Conservation (phyloP, 805 yeast genomes). For the Suhomyces sp. region DNA sequence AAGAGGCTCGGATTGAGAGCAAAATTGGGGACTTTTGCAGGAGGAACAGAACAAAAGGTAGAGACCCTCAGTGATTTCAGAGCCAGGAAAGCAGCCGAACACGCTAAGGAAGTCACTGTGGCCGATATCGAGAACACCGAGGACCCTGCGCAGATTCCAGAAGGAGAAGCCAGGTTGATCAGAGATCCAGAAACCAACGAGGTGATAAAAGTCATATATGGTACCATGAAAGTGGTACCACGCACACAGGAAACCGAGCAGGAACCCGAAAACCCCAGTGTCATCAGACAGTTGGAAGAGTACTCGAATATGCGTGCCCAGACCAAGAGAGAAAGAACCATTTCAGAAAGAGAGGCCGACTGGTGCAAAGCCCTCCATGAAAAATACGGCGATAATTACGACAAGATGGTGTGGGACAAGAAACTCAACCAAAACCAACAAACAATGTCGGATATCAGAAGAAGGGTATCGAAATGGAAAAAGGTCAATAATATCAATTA, state of each 20-base stretch:
- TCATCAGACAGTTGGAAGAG: constrained; percentile 67
- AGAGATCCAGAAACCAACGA: constrained; percentile 65
- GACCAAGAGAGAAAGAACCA: constrained; percentile 49
- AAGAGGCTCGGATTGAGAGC: constrained; percentile 73
- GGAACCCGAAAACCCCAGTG: constrained; percentile 45
- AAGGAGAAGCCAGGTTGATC: constrained; percentile 74
- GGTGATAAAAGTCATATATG: constrained; percentile 66
- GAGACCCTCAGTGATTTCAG: constrained; percentile 34
- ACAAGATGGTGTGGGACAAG: constrained; percentile 89
- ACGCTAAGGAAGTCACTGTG: constrained; percentile 29
- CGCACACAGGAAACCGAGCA: neutral
- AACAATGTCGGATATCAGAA: constrained; percentile 77
- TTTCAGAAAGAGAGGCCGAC: constrained; percentile 68
- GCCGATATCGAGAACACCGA: constrained; percentile 43
- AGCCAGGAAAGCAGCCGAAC: constrained; percentile 26
- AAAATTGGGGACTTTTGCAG: constrained; percentile 65
- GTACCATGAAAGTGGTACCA: constrained; percentile 47
- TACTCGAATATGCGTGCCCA: constrained; percentile 44
- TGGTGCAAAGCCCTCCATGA: constrained; percentile 66
- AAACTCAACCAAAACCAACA: constrained; percentile 81
- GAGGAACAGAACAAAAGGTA: constrained; percentile 73
- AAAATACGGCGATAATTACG: constrained; percentile 85
- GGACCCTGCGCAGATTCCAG: constrained; percentile 62
- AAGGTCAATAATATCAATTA: constrained; percentile 33
- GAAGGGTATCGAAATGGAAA: constrained; percentile 71